phyloP scores from a whole-genome alignment of 441 rosid genomes.

The Euphorbia celastroides region DNA sequence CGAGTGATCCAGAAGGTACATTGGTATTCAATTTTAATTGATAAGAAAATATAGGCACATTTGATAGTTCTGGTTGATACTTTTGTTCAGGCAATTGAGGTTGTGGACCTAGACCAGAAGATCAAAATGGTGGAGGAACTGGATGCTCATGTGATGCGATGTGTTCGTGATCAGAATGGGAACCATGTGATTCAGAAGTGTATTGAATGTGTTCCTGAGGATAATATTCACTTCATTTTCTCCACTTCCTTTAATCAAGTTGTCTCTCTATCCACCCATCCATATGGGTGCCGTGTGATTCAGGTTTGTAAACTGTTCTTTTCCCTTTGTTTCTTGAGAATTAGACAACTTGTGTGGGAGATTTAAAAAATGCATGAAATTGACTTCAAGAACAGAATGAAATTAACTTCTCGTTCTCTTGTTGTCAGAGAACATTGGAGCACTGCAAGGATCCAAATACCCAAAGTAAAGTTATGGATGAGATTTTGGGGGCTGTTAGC shows the following conservation, averaged over 20 bases:
- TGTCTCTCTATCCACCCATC: conserved; percentile 62
- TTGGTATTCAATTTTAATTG: not conserved
- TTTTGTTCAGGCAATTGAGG: conserved; percentile 65
- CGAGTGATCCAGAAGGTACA: conserved; percentile 81
- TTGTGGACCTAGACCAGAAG: conserved; percentile 64
- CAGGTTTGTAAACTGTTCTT: conserved; percentile 67
- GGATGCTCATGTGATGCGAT: conserved; percentile 62
- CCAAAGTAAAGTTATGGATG: conserved; percentile 54
- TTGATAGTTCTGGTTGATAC: conserved; percentile 11
- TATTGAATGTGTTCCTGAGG: conserved; percentile 69
- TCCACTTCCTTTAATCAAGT: conserved; percentile 65
- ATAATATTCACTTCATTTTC: conserved; percentile 53
- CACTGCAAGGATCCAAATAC: conserved; percentile 58
- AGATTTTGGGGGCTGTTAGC: conserved; percentile 55
- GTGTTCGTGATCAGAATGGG: conserved; percentile 80
- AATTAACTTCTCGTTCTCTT: not conserved
- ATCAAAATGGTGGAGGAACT: conserved; percentile 67
- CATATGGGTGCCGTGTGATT: conserved; percentile 77
- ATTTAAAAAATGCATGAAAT: not conserved
- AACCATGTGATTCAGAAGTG: conserved; percentile 84
- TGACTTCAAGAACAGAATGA: not conserved
- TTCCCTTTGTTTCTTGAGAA: not conserved
- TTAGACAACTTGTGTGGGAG: not conserved
- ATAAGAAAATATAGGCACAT: not conserved
- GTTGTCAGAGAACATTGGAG: conserved; percentile 59